Conservation (phyloP, 202 grass and related monocot species). For the Eragrostis tef region DNA sequence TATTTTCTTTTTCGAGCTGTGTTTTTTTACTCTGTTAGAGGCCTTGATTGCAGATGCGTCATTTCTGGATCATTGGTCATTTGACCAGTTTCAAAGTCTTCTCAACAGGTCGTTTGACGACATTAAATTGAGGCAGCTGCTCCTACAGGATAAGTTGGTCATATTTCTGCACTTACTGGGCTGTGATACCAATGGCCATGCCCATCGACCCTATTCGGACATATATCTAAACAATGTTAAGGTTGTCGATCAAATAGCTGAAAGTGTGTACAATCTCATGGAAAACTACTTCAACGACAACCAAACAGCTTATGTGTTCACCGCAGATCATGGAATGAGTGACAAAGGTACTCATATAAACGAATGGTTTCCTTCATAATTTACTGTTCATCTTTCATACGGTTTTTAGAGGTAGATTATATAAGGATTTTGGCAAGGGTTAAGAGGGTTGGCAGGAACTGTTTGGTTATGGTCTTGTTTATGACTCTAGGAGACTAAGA, state of each 20-base stretch:
- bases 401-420: constrained; percentile 25
- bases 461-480: background rate
- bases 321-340: constrained; percentile 98
- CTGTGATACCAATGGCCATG: constrained; percentile 96
- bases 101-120: constrained; percentile 73
- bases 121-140: constrained; percentile 70
- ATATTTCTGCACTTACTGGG: constrained; percentile 95
- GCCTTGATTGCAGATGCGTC: constrained; percentile 87
- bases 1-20: constrained; percentile 43
- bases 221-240: constrained; percentile 98
- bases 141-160: constrained; percentile 82
- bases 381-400: constrained; percentile 18
- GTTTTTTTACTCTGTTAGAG: constrained; percentile 49
- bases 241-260: constrained; percentile 91
- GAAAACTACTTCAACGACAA: constrained; percentile 91
- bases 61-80: constrained; percentile 96
- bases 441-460: background rate
- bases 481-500: background rate
- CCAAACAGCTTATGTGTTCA: constrained; percentile 85
- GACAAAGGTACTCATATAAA: constrained; percentile 71
- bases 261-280: constrained; percentile 89
- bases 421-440: constrained; percentile 4
- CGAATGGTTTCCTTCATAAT: constrained; percentile 24
- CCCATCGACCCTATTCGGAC: constrained; percentile 84
- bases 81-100: constrained; percentile 95